Conservation (phyloP, 164 flowering plant species). For the Amborella trichopoda region DNA sequence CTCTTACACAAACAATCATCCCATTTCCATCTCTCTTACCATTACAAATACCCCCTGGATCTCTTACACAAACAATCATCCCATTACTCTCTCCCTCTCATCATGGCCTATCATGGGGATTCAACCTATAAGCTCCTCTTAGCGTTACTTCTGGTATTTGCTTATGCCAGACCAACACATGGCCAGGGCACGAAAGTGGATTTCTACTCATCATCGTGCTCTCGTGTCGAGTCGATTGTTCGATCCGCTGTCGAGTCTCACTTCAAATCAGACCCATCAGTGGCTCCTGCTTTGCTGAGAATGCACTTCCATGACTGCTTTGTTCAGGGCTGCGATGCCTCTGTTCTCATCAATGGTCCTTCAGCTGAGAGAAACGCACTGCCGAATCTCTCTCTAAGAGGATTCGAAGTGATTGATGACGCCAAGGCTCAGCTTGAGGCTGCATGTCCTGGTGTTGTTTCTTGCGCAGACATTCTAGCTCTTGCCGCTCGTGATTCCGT, state of each 20-base stretch:
- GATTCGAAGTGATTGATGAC: conserved; percentile 44
- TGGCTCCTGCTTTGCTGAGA: conserved; percentile 48
- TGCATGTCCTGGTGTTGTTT: conserved; percentile 56
- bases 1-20: too few relatives aligned
- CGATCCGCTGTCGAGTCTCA: conserved; percentile 20
- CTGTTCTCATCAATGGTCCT: conserved; percentile 37
- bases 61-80: too few relatives aligned
- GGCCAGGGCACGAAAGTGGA: conserved; percentile 35
- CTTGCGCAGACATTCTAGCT: conserved; percentile 65
- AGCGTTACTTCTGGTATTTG: too few relatives aligned
- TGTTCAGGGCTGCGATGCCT: conserved; percentile 60
- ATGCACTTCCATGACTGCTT: conserved; percentile 75
- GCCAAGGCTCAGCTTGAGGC: conserved; percentile 48
- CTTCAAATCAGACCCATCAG: conserved; percentile 16
- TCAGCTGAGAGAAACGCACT: conserved; percentile 36
- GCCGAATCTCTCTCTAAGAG: conserved; percentile 29
- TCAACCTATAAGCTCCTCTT: too few relatives aligned
- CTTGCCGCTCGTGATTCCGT: conserved; percentile 63
- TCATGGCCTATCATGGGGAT: too few relatives aligned
- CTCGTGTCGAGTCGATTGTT: conserved; percentile 36
- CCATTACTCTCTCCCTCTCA: too few relatives aligned
- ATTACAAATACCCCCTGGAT: too few relatives aligned
- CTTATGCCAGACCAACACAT: too few relatives aligned
- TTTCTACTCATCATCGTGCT: conserved; percentile 32
- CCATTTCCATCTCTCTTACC: too few relatives aligned